Evolutionary conservation across 139 green algal genomes (phyloP), one percentile per base, ranked within the genome.

Genomic region (Chlorella sp.): DNA sequence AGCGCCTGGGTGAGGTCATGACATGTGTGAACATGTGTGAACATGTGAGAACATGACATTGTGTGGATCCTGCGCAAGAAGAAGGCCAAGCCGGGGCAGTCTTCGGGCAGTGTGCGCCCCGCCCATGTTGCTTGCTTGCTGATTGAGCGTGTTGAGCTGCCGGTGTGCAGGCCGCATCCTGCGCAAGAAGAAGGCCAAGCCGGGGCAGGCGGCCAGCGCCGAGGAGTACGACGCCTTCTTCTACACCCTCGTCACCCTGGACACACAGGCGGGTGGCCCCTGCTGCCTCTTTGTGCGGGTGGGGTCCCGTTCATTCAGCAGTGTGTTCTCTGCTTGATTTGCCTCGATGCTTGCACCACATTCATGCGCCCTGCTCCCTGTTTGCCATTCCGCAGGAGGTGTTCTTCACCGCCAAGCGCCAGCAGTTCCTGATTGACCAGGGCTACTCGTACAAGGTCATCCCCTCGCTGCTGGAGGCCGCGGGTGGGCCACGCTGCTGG

Each of bases 391-490:
- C 36, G 20, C 92, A 98, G 78, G 97, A 99, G 92, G 98, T 99
- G 96, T 99, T 95, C 88, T 99, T 97, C 90, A 95, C 89, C 78
- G 92, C 94, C 72, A 99, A 99, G 93, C 86, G 97, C 51, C 97
- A 99, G 92, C 97, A 99, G 91, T 99, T 99, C 83, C 93, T 99
- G 8, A 96, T 99, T 60, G 96, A 99, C 90, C 97, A 99, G 90
- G 97, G 97, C 32, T 99, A 99, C 89, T 87, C 87, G 22, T 99
- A 99, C 92, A 99, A 99, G 92, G 96, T 99, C 80, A 93, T 98
- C 76, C 97, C 95, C 74, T 92, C 93, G 60, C 90, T 98, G 73
- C 87, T 97, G 76, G 94, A 96, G 56, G 48, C 44, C 3, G 86
- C 85, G 62, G 90, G 87, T 85, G 68, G 19, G 68, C 26, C 36